A percentile compares a stretch with the other conserved stretches of the same genome.
These are phyloP conservation scores for Schizochytrium sp. DNA, from an alignment of 108 stramenopile genomes.

Conservation along the genomic window DNA sequence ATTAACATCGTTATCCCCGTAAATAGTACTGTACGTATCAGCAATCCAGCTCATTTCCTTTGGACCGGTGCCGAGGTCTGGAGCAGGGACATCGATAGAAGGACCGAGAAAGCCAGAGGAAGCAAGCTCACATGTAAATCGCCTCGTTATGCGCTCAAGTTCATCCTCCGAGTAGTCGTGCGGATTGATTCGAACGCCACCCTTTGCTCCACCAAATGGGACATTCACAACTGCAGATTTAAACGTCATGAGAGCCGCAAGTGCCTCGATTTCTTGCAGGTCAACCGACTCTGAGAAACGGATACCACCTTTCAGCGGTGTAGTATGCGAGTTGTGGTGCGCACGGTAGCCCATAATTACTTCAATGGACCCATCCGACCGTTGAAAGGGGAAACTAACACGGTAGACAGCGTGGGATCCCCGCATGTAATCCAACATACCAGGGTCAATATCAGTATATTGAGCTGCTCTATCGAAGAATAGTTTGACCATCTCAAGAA, in stretches of 20 bases:
- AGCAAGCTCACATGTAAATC: conserved; percentile 63
- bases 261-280: conserved; percentile 65
- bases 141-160: conserved; percentile 65
- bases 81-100: conserved; percentile 64
- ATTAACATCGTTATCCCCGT: conserved; percentile 64
- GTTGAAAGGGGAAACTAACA: conserved; percentile 58
- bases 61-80: conserved; percentile 64
- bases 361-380: conserved; percentile 60
- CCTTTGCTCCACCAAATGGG: conserved; percentile 65
- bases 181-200: conserved; percentile 61
- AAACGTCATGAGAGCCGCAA: conserved; percentile 66
- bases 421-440: conserved; percentile 58
- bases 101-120: conserved; percentile 66
- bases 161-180: conserved; percentile 62
- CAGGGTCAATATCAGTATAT: conserved; percentile 58
- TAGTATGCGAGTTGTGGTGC: conserved; percentile 63
- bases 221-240: conserved; percentile 65
- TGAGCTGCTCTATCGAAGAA: conserved; percentile 63
- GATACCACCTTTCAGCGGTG: conserved; percentile 64
- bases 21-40: conserved; percentile 63
- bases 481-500: conserved; percentile 65
- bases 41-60: conserved; percentile 66
- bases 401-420: conserved; percentile 60
- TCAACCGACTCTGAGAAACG: conserved; percentile 61
- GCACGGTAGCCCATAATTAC: conserved; percentile 65